Evolutionary conservation across 169 alveolate species (phyloP).

Genomic region (Nephromyces sp.): DNA sequence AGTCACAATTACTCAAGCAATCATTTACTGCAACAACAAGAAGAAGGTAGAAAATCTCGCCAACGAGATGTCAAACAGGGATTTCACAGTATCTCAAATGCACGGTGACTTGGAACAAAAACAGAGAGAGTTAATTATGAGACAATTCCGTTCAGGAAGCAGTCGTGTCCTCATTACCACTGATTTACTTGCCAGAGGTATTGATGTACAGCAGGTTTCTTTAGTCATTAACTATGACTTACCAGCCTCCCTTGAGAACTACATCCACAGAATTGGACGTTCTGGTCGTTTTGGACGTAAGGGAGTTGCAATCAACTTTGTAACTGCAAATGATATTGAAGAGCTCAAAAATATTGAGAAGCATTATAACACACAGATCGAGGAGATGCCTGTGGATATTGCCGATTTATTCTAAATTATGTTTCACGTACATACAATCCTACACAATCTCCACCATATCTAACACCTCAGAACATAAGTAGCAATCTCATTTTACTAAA

Average conservation of each 20-base stretch:
- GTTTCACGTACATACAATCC: no score
- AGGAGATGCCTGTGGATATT: conserved; percentile 96
- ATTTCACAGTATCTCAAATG: conserved; percentile 91
- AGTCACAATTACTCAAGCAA: conserved; percentile 91
- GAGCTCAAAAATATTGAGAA: conserved; percentile 87
- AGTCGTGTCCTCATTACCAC: conserved; percentile 97
- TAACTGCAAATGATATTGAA: conserved; percentile 84
- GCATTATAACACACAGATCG: conserved; percentile 96
- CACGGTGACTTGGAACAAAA: conserved; percentile 97
- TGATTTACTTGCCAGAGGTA: conserved; percentile 96
- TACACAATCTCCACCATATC: no score
- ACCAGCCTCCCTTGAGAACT: conserved; percentile 90
- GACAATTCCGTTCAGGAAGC: conserved; percentile 94
- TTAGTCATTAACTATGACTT: conserved; percentile 97
- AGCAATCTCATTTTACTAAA: no score
- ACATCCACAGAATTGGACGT: conserved; percentile 98
- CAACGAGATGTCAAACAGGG: conserved; percentile 85
- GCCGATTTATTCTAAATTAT: conserved; percentile 64
- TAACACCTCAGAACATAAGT: no score
- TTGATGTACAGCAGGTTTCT: conserved; percentile 84
- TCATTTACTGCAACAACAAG: conserved; percentile 95
- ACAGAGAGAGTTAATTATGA: conserved; percentile 91
- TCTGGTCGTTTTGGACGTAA: conserved; percentile 99
- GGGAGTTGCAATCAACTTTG: conserved; percentile 99
- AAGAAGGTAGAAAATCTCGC: conserved; percentile 88